Evolutionary conservation across 345 rosid species (phyloP).

Genomic region (Cardamine resedifolia): DNA sequence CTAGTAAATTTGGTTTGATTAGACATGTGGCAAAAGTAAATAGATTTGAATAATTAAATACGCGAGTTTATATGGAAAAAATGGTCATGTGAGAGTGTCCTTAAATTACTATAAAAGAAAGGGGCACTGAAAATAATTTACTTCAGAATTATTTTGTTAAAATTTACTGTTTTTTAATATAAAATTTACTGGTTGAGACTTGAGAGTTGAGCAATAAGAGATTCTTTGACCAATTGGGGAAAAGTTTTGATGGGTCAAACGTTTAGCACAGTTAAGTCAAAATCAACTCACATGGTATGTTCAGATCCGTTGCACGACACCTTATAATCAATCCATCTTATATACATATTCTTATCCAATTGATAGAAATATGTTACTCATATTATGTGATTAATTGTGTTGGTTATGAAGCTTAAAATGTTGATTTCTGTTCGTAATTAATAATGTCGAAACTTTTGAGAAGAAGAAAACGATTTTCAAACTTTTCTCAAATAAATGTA

Average conservation of each 20-base stretch:
- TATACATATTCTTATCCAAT: not conserved
- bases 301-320: constrained; percentile 21
- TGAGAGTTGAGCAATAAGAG: constrained; percentile 11
- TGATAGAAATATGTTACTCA: not conserved
- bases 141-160: not conserved
- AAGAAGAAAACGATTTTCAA: not conserved
- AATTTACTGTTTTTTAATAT: constrained; percentile 13
- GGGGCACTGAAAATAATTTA: constrained; percentile 11
- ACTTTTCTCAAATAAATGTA: not conserved
- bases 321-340: not conserved
- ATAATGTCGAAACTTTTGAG: not conserved
- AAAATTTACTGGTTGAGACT: constrained; percentile 8
- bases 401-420: not conserved
- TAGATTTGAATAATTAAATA: not conserved
- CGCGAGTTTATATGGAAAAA: not conserved
- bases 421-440: not conserved
- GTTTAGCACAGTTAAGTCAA: constrained; percentile 23
- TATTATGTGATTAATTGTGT: not conserved
- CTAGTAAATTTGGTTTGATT: not conserved
- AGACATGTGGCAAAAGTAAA: not conserved
- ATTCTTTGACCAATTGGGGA: not conserved
- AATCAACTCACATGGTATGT: constrained; percentile 18
- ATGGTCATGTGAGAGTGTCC: constrained; percentile 23
- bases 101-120: constrained; percentile 32
- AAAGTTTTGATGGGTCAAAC: constrained; percentile 18